A percentile compares a stretch with the other conserved stretches of the same genome.
Evolutionary conservation across 2,329 filamentous ascomycete species (phyloP).

Genomic region (Ciborinia camelliae): DNA sequence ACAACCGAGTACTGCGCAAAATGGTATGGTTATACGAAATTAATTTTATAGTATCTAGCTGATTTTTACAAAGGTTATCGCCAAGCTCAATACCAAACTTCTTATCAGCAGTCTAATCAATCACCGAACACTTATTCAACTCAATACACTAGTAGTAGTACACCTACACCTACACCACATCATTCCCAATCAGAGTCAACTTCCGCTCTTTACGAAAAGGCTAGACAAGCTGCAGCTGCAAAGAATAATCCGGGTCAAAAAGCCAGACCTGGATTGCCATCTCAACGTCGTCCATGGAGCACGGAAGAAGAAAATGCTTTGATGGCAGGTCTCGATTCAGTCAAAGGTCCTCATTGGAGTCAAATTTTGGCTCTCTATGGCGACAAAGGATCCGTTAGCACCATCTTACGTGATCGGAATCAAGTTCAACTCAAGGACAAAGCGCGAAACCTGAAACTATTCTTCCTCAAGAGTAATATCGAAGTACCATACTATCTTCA

Average conservation of each 20-base stretch:
- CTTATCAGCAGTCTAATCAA: conserved; percentile 23
- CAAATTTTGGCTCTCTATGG: conserved; percentile 86
- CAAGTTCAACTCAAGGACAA: conserved; percentile 94
- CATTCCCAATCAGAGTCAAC: conserved; percentile 45
- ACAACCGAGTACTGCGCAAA: conserved; percentile 15
- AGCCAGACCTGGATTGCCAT: conserved; percentile 51
- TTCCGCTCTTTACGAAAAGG: conserved; percentile 55
- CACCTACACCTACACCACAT: conserved; percentile 29
- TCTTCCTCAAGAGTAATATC: conserved; percentile 86
- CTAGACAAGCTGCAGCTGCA: conserved; percentile 52
- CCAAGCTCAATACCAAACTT: conserved; percentile 27
- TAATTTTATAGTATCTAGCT: neutral
- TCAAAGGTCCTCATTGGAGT: conserved; percentile 90
- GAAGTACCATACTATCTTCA: conserved; percentile 87
- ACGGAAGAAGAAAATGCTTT: conserved; percentile 86
- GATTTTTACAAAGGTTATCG: conserved; percentile 9
- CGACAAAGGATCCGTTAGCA: conserved; percentile 71
- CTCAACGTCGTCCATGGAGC: conserved; percentile 74
- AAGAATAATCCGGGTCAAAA: conserved; percentile 50
- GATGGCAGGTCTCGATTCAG: conserved; percentile 82
- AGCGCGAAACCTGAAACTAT: conserved; percentile 82
- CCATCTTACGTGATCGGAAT: conserved; percentile 82
- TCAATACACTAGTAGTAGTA: conserved; percentile 19
- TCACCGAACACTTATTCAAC: conserved; percentile 14
- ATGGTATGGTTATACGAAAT: conserved; percentile 17